Base-by-base conservation (phyloP, 2,329 filamentous ascomycete species). In the Claviceps fusiformis region DNA sequence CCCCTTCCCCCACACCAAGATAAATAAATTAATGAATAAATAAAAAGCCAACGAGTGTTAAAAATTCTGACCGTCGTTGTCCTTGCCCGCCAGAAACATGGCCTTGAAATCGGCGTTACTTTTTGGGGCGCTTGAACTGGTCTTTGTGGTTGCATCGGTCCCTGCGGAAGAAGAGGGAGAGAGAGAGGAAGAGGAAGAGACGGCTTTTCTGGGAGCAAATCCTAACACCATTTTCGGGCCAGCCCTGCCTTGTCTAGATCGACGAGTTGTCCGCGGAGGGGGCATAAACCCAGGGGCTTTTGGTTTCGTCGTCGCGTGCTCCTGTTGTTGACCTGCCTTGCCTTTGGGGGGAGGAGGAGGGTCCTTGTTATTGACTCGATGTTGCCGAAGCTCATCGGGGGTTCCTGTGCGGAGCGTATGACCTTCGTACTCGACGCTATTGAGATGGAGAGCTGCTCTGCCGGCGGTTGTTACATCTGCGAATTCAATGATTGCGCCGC, bases 401-500 rank as follows among this genome's bases (percentile, higher is more conserved):
- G 73, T 71, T 8, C 81, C 83, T 0, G 76, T 80, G 17, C 74
- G 75, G 29, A 86, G 69, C 55, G 71, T 77, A 41, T 73, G 71
- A 3, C 75, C 78, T 50, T 73, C 76, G 48, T 85, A 76, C 52
- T 80, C 75, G 53, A 74, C 64, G 6, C 79, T 79, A 47, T 81
- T 75, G 3, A 86, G 70, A 31, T 73, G 74, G 8, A 86, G 65
- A n/a, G 80, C 75, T 1, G 86, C 87, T 64, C 80, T 86, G 31
- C 91, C 91, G 0, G 87, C 87, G 41, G 83, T 78, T 2, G 82
- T 75, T 2, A 85, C 76, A 52, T 88, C 82, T 2, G 73, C 73
- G 63, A 87, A 96, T 65, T 97, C 93, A 43, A 97, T 78, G 54
- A 92, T 86, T 5, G 91, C 93, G 13, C 90, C 91, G 56, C 85